Conservation (phyloP, 441 rosid genomes). For the Codiaeum variegatum region DNA sequence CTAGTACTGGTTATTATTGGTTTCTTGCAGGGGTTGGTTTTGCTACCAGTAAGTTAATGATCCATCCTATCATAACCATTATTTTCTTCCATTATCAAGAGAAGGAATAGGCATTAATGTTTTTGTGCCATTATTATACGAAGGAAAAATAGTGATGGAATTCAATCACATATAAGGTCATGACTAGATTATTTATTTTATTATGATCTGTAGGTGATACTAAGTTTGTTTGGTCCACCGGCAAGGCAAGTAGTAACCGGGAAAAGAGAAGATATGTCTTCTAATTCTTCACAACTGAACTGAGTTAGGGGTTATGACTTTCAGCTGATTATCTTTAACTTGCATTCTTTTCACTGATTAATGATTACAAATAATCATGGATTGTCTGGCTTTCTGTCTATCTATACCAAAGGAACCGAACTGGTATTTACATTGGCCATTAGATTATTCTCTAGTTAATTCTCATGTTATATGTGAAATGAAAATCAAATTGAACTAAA, state of each 20-base stretch:
- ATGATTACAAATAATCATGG: no score
- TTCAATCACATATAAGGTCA: background rate
- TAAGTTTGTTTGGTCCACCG: slow-evolving; percentile 79
- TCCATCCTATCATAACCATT: background rate
- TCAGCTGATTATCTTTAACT: background rate
- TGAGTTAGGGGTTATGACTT: slow-evolving; percentile 6
- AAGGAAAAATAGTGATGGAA: background rate
- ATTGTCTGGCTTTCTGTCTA: no score
- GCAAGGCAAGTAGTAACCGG: slow-evolving; percentile 29
- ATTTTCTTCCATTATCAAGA: background rate
- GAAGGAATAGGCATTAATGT: background rate
- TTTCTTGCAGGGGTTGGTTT: slow-evolving; percentile 85
- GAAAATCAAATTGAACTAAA: no score
- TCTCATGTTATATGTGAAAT: no score
- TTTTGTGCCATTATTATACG: background rate
- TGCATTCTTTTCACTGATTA: background rate
- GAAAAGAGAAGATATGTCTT: slow-evolving; percentile 27
- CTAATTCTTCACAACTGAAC: slow-evolving; percentile 33
- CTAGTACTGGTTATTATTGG: slow-evolving; percentile 80
- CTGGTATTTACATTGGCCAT: no score
- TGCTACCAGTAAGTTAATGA: slow-evolving; percentile 70
- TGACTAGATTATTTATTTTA: background rate
- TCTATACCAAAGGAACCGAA: no score
- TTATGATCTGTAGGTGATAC: slow-evolving; percentile 58
- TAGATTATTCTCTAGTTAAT: no score